These are phyloP conservation scores for Avena insularis DNA, from an alignment of 176 grass and related monocot species.

Conservation along the genomic window DNA sequence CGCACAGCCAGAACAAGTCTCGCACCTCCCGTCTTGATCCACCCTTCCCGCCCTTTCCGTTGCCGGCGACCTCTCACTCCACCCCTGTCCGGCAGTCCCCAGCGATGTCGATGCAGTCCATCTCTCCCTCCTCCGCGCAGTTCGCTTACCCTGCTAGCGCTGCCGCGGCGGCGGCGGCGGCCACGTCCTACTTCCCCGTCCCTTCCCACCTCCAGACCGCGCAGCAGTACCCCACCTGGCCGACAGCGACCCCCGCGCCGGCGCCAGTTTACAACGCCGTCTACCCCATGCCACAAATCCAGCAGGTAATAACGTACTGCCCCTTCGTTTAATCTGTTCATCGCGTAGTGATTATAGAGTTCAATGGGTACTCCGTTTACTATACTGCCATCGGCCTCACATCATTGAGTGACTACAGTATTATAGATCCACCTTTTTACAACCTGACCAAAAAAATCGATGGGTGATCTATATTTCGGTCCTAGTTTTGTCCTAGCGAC, in stretches of 20 bases:
- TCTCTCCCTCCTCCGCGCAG: constrained; percentile 47
- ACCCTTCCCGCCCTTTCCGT: background rate
- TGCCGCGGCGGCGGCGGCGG: background rate
- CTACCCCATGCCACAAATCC: constrained; percentile 56
- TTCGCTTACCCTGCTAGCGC: constrained; percentile 42
- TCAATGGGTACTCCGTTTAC: background rate
- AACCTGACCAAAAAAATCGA: background rate
- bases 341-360: background rate
- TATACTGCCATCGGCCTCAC: background rate
- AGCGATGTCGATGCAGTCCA: constrained; percentile 59
- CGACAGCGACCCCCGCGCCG: background rate
- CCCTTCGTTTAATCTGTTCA: background rate
- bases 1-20: background rate
- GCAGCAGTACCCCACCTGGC: constrained; percentile 41
- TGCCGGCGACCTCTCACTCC: background rate
- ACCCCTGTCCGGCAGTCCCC: background rate
- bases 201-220: constrained; percentile 75
- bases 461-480: background rate
- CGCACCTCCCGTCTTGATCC: background rate
- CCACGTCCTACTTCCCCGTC: constrained; percentile 63
- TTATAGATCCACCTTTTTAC: background rate
- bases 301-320: constrained; percentile 50
- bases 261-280: constrained; percentile 39
- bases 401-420: background rate
- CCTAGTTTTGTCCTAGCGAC: background rate